Conservation (phyloP, 2,329 filamentous ascomycete genomes). For the Colletotrichum falcatum region DNA sequence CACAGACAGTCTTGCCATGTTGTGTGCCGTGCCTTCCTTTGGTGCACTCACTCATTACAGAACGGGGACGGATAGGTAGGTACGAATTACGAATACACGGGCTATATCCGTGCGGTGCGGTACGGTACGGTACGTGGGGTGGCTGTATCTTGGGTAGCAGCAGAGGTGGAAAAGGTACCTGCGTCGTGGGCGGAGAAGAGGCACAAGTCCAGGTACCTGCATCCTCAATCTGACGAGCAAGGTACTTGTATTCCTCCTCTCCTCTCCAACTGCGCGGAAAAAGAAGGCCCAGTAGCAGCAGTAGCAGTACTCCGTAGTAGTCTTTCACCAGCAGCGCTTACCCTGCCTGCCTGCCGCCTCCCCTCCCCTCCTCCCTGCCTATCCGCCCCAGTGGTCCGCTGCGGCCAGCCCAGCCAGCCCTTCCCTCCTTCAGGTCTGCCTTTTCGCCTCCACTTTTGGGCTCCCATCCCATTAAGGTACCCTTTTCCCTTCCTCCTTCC, state of each 20-base stretch:
- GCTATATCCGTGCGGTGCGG: neutral
- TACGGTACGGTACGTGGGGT: neutral
- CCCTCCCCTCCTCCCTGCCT: neutral
- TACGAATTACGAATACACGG: neutral
- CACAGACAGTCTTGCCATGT: neutral
- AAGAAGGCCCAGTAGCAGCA: too few species aligned
- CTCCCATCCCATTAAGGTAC: constrained; percentile 41
- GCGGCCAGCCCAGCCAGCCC: neutral
- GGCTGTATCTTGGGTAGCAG: neutral
- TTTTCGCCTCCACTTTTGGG: constrained; percentile 41
- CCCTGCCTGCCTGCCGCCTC: neutral
- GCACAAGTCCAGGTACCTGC: constrained; percentile 5
- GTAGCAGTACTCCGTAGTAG: too few species aligned
- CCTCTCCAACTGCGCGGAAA: too few species aligned
- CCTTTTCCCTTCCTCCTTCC: constrained; percentile 33
- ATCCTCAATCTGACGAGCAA: neutral
- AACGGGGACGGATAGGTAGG: too few species aligned
- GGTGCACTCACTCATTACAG: neutral
- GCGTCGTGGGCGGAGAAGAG: neutral
- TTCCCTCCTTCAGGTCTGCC: constrained; percentile 19
- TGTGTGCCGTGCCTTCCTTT: neutral
- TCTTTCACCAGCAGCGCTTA: constrained; percentile 3
- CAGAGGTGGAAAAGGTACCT: constrained; percentile 1
- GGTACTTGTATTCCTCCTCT: neutral
- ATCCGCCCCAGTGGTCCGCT: constrained; percentile 34